Conservation (phyloP, 2,329 filamentous ascomycete genomes). For the Pseudohalonectria lignicola region DNA sequence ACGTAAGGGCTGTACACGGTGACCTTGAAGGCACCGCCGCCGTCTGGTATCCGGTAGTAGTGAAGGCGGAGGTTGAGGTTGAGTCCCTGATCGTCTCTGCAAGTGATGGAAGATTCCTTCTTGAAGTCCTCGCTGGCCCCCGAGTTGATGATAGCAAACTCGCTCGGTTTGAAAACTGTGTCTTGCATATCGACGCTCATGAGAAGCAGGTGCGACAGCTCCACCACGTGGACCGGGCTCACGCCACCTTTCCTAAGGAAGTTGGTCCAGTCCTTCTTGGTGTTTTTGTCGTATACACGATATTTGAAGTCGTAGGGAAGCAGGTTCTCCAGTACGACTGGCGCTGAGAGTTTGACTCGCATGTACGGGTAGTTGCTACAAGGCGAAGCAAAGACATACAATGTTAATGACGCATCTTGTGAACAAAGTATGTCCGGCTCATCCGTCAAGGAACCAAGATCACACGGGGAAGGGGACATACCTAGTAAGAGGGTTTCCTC, state of each 20-base stretch:
- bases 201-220: conserved; percentile 84
- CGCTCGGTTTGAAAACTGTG: conserved; percentile 85
- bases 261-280: conserved; percentile 97
- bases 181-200: conserved; percentile 96
- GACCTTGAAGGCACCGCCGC: conserved; percentile 91
- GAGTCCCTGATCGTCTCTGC: conserved; percentile 77
- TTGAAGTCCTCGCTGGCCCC: conserved; percentile 80
- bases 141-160: conserved; percentile 95
- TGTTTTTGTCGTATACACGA: conserved; percentile 96
- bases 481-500: conserved; percentile 69
- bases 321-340: conserved; percentile 87
- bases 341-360: conserved; percentile 82
- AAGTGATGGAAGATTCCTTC: conserved; percentile 65
- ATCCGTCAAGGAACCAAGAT: too few species aligned
- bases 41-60: conserved; percentile 82
- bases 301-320: conserved; percentile 99
- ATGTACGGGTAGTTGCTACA: conserved; percentile 80
- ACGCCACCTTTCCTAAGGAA: conserved; percentile 94
- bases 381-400: neutral
- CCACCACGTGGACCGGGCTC: conserved; percentile 93
- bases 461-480: conserved; percentile 29
- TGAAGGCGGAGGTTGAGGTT: conserved; percentile 75
- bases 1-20: conserved; percentile 94
- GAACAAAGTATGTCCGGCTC: too few species aligned
- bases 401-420: too few species aligned